Conservation (phyloP, 257 asterid genomes). For the Eustoma russellianum region DNA sequence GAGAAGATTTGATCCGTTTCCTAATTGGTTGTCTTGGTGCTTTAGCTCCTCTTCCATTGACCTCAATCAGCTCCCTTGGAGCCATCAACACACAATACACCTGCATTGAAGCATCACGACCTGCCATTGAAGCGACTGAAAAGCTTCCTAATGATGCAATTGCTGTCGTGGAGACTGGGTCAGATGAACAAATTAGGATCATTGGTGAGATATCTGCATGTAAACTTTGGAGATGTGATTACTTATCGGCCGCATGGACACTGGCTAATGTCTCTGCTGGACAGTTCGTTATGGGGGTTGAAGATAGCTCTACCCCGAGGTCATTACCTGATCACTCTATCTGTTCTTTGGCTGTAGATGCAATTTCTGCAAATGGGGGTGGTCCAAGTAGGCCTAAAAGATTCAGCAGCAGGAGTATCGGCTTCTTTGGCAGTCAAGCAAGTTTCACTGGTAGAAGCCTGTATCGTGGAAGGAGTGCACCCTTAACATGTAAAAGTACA, state of each 20-base stretch:
- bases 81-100: conserved; percentile 62
- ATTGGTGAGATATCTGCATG: conserved; percentile 85
- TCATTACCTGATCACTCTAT: conserved; percentile 30
- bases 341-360: conserved; percentile 19
- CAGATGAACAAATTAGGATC: conserved; percentile 49
- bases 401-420: conserved; percentile 77
- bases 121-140: conserved; percentile 57
- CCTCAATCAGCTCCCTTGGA: conserved; percentile 62
- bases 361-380: conserved; percentile 23
- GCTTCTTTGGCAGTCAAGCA: conserved; percentile 46
- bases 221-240: conserved; percentile 87
- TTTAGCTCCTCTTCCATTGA: conserved; percentile 91
- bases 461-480: conserved; percentile 91
- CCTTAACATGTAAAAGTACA: conserved; percentile 71
- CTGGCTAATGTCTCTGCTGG: conserved; percentile 82
- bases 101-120: conserved; percentile 50
- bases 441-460: conserved; percentile 55
- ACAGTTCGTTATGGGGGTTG: conserved; percentile 89
- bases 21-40: conserved; percentile 96
- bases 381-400: conserved; percentile 26
- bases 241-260: conserved; percentile 85
- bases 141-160: conserved; percentile 63
- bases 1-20: conserved; percentile 93
- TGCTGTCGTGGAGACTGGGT: conserved; percentile 68
- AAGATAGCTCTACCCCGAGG: conserved; percentile 43